Evolutionary conservation across 371 early-diverging fungal genomes (phyloP), one percentile per base, ranked within the genome.

Genomic region (Chytridium lagenaria): DNA sequence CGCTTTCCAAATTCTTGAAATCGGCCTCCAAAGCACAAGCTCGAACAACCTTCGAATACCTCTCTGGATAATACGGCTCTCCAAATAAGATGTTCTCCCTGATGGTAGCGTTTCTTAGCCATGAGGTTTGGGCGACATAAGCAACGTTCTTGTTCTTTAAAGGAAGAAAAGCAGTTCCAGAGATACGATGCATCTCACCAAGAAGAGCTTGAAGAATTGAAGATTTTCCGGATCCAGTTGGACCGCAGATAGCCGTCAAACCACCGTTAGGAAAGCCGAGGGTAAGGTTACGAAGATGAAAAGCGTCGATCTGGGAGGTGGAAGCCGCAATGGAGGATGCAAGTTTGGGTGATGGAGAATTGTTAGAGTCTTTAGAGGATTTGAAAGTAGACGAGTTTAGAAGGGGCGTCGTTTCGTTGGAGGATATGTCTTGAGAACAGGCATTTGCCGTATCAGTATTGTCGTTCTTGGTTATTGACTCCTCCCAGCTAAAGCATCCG

Each of bases 171-270:
- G 79, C 80, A 26, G 40, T 23, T 19, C 77, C 22, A 23, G 51
- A 52, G 31, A 16, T 38, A 34, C 3, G 59, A 19, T 40, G 28
- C 80, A 79, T 19, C 65, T 40, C 67, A 40, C 50, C 40, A 28
- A 68, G 51, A 39, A 59, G 37, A 38, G 36, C 61, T 7, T 83
- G 73, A 23, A 93, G 69, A 12, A 92, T 63, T 7, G 87, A 87
- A 3, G 89, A 82, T 74, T 93, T 93, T n/a, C 93, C 93, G 44
- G 84, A 74, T 12, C 59, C 81, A 2, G 89, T 85, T 0, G 89
- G 83, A 2, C 94, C 94, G 36, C 85, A 85, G 23, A 94, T 77
- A 10, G 92, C 82, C 3, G 89, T 86, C 2, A 93, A 80, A 59
- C 88, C 82, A 15, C 84, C 85, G 0, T 77, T 65, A 0, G 92